Percentiles rank a stretch among this genome's conserved stretches.
Evolutionary conservation across 805 yeast genomes (phyloP).

Genomic region (Schizosaccharomyces lindneri): DNA sequence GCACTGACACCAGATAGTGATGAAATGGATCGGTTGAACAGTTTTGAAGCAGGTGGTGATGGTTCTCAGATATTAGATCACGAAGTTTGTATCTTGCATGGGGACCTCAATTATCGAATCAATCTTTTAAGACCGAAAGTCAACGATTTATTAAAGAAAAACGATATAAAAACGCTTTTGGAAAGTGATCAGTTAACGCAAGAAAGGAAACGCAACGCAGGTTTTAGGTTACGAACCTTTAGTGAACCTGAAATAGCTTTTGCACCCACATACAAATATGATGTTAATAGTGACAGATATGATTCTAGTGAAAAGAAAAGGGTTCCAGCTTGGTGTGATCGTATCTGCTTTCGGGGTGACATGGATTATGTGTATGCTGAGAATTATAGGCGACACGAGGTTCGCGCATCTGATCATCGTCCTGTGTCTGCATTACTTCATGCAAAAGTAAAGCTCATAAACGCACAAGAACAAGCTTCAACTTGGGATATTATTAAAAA

Average conservation of each 20-base stretch:
- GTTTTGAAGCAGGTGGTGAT: slow-evolving; percentile 17
- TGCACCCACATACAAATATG: slow-evolving; percentile 84
- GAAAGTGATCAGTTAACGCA: slow-evolving; percentile 54
- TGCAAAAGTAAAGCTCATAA: slow-evolving; percentile 38
- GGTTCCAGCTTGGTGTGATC: slow-evolving; percentile 94
- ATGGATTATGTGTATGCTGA: slow-evolving; percentile 26
- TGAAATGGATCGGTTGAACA: slow-evolving; percentile 3
- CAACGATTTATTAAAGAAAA: slow-evolving; percentile 24
- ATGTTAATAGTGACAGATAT: slow-evolving; percentile 55
- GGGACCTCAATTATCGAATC: slow-evolving; percentile 80
- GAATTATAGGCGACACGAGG: slow-evolving; percentile 32
- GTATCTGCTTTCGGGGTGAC: slow-evolving; percentile 45
- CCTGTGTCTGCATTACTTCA: slow-evolving; percentile 60
- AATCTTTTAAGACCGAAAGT: slow-evolving; percentile 42
- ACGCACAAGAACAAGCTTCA: slow-evolving; percentile 11
- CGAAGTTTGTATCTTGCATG: slow-evolving; percentile 70
- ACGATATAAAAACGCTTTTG: slow-evolving; percentile 27
- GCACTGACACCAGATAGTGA: not conserved
- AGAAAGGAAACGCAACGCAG: slow-evolving; percentile 54
- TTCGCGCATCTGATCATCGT: slow-evolving; percentile 64
- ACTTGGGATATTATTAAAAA: not conserved
- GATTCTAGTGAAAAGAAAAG: slow-evolving; percentile 83
- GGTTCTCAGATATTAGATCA: slow-evolving; percentile 40
- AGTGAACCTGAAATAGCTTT: slow-evolving; percentile 59
- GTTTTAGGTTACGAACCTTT: slow-evolving; percentile 38